Evolutionary conservation across 768 basidiomycete species (phyloP).

Genomic region (Leccinum subgranulosum): DNA sequence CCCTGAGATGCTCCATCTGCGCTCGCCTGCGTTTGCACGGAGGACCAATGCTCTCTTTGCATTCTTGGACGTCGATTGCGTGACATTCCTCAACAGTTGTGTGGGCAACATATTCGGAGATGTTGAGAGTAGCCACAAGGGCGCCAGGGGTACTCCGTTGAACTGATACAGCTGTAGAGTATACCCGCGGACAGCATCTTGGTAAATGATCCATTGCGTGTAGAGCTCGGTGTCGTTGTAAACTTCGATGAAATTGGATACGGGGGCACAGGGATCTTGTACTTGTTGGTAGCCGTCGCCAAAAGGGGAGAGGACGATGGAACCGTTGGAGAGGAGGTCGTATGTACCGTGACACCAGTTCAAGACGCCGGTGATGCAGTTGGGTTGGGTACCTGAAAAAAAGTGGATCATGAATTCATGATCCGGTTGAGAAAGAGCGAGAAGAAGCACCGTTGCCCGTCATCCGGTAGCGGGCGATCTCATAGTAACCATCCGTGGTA

Average conservation of each 20-base stretch:
- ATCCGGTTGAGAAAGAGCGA: background rate
- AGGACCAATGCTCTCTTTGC: constrained; percentile 14
- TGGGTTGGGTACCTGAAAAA: constrained; percentile 69
- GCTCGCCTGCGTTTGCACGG: constrained; percentile 24
- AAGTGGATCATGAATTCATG: background rate
- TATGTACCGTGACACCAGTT: constrained; percentile 90
- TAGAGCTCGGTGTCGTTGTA: constrained; percentile 79
- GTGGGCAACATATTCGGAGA: constrained; percentile 89
- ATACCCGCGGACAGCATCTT: constrained; percentile 56
- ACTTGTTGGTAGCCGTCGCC: constrained; percentile 93
- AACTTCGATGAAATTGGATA: constrained; percentile 80
- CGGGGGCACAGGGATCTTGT: constrained; percentile 88
- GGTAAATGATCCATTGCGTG: constrained; percentile 65
- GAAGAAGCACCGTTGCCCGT: constrained; percentile 65
- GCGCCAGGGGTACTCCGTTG: constrained; percentile 75
- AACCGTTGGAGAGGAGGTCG: constrained; percentile 67
- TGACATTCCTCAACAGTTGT: constrained; percentile 54
- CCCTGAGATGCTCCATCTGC: constrained; percentile 14
- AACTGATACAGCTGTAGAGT: constrained; percentile 77
- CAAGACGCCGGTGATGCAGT: constrained; percentile 86
- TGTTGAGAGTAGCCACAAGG: constrained; percentile 60
- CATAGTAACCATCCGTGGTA: constrained; percentile 74
- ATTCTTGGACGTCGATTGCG: constrained; percentile 18
- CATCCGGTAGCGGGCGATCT: constrained; percentile 90
- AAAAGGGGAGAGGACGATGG: constrained; percentile 69